Base-by-base conservation (phyloP, 768 basidiomycete genomes). In the Cystobasidiopsis lactophilus region DNA sequence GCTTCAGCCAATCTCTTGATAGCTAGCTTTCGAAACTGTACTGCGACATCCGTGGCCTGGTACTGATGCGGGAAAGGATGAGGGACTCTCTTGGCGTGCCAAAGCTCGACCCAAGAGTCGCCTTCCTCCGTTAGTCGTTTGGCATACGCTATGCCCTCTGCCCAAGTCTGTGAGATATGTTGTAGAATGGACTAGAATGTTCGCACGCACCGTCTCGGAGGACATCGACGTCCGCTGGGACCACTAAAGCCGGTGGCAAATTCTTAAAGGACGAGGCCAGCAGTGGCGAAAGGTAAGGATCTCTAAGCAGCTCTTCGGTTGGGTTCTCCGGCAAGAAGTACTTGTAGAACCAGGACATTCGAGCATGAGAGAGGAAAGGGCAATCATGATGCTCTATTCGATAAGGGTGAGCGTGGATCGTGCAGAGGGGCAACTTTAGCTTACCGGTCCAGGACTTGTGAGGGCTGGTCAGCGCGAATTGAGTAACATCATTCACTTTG, bases 41-140 rank as follows among this genome's bases (percentile, higher is more conserved):
- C 53, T 19, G 53, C 51, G 14, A 26, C 21, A 13, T 51, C 50
- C 18, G 50, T 51, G 5, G 53, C 53, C 19, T n/a, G 3, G n/a
- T 26, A 23, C 39, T 54, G 53, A 21, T 53, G 53, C n/a, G 53
- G 53, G 53, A 54, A 54, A 3, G 53, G 53, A 37, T 54, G 53
- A 2, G 53, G 53, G 9, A 54, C 53, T 2, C 50, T 10, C 29
- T 39, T 35, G 2, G 53, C 53, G 2, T 53, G 39, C 53, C 53
- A 54, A 26, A 50, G 41, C 29, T 54, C 35, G 23, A 23, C 43
- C 52, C 51, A 54, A 16, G 23, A 5, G 13, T 27, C 27, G 23
- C 30, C 35, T 29, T 54, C 53, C 24, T 24, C 18, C 10, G 26
- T 29, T 19, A 54, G 27, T 26, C 50, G 35, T 19, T 40, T 27